Base-by-base conservation (phyloP, 768 basidiomycete genomes). In the Imleria badia region DNA sequence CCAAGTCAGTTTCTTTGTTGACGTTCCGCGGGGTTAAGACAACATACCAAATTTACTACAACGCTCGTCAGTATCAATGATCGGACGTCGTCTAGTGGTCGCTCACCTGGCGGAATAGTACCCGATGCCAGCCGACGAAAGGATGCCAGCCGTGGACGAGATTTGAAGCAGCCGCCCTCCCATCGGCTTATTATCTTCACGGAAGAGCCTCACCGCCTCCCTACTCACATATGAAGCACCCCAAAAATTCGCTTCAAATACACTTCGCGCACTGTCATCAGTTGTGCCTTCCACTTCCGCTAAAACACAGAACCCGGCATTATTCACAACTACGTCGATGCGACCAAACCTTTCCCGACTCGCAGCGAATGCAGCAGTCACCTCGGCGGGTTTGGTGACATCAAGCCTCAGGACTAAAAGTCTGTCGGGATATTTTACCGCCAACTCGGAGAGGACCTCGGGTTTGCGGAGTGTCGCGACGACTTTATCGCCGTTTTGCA, bases 201-300 rank as follows among this genome's bases (percentile, higher is more conserved):
- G 52, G 42, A 66, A 66, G 41, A 60, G 46, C 33, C 40, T 42
- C 39, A 61, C 46, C 22, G 74, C 76, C 36, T 73, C 65, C 50
- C 58, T 72, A 33, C 64, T 70, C 43, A 80, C 67, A 47, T 73
- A 56, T 5, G 71, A 76, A 1, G 76, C 73, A 0, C 75, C 78
- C 76, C 78, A 78, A 51, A 79, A 80, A 40, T 73, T 66, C 12
- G 77, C 71, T 48, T 79, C 78, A 35, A 80, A 72, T 15, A 73
- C 48, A 8, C 48, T 38, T 14, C 74, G 68, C 1, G 76, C 77
- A 26, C 51, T 65, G 15, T 66, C 63, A 7, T 74, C 73, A 0
- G 68, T 51, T 0, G 66, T 70, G 8, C 57, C 69, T 53, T 78
- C 76, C 67, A 45, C 35, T 9, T 52, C 51, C 4, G 44, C 13